phyloP scores from a whole-genome alignment of 2,329 filamentous ascomycete genomes.

The Alternaria ethzedia region DNA sequence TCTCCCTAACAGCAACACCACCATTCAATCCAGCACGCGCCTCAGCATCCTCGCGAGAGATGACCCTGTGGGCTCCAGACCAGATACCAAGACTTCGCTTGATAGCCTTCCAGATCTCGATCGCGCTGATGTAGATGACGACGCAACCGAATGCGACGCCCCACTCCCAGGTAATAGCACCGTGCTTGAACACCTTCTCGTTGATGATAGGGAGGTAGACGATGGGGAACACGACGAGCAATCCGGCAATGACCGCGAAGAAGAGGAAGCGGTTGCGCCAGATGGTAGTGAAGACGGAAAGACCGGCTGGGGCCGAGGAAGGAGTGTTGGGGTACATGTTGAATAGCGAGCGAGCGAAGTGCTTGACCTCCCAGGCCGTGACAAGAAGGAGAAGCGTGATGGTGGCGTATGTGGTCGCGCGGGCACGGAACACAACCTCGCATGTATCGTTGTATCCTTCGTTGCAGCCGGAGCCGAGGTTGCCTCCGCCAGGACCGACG shows the following conservation, averaged over 20 bases:
- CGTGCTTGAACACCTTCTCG: conserved; percentile 54
- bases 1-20: conserved; percentile 15
- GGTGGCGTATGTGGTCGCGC: conserved; percentile 54
- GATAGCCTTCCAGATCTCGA: conserved; percentile 55
- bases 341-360: conserved; percentile 53
- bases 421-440: conserved; percentile 52
- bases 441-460: conserved; percentile 52
- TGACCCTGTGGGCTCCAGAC: conserved; percentile 39
- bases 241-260: conserved; percentile 51
- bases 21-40: conserved; percentile 35
- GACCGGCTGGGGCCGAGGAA: conserved; percentile 22
- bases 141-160: conserved; percentile 51
- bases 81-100: conserved; percentile 49
- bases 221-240: conserved; percentile 53
- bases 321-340: conserved; percentile 51
- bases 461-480: conserved; percentile 54
- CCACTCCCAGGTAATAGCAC: conserved; percentile 55
- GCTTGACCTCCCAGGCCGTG: conserved; percentile 58
- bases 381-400: conserved; percentile 54
- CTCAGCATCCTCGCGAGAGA: conserved; percentile 46
- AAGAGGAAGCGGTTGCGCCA: conserved; percentile 54
- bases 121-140: conserved; percentile 49
- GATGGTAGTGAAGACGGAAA: conserved; percentile 49
- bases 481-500: conserved; percentile 49
- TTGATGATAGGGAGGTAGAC: conserved; percentile 57